Evolutionary conservation across 257 asterid genomes (phyloP).

Genomic region (Mitragyna speciosa): DNA sequence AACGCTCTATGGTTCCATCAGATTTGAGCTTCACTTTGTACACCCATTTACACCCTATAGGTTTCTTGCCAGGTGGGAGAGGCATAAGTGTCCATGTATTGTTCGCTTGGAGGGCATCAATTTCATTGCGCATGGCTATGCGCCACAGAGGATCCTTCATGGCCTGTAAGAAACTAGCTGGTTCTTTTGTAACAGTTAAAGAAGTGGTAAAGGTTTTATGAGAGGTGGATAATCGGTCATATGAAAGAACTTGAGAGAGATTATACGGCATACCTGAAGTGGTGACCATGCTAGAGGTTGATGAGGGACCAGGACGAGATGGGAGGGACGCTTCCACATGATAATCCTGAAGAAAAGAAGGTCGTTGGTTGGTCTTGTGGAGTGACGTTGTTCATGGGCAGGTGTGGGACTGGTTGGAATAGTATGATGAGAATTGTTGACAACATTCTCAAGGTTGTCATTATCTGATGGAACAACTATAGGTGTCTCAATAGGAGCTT

Average conservation of each 20-base stretch:
- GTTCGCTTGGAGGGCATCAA: background rate
- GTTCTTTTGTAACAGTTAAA: background rate
- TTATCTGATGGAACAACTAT: background rate
- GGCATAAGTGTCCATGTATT: background rate
- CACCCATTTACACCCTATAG: background rate
- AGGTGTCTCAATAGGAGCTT: background rate
- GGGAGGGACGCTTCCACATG: background rate
- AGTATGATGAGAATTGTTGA: background rate
- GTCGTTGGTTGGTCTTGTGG: background rate
- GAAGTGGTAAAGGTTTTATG: background rate
- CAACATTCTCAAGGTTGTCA: background rate
- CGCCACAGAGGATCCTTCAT: background rate
- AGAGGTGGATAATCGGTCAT: background rate
- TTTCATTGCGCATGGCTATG: background rate
- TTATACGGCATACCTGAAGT: background rate
- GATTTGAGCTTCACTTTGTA: background rate
- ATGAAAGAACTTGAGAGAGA: background rate
- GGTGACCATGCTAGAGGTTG: background rate
- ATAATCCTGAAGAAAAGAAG: background rate
- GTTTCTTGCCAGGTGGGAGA: background rate
- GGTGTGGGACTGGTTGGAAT: background rate
- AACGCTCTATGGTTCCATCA: background rate
- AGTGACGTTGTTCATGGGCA: background rate
- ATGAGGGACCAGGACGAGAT: background rate
- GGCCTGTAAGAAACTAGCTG: background rate